These are phyloP conservation scores for Metschnikowia lachancei DNA, from an alignment of 805 yeast species.

Conservation along the genomic window DNA sequence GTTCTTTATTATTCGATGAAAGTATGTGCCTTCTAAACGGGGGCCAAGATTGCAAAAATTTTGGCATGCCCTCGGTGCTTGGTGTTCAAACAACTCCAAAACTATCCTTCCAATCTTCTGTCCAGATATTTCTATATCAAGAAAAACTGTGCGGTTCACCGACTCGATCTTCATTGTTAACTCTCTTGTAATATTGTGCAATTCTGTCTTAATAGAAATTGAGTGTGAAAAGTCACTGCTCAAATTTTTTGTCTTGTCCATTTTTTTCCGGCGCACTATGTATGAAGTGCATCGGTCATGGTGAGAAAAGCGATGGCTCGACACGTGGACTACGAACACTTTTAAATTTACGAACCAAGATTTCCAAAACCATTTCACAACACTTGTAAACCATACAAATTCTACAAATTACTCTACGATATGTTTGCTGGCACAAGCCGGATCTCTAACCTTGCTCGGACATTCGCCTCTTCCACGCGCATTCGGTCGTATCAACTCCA, in stretches of 20 bases:
- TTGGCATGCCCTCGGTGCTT: constrained; percentile 56
- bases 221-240: neutral
- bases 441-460: neutral
- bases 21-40: constrained; percentile 44
- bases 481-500: constrained; percentile 20
- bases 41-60: constrained; percentile 47
- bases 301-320: neutral
- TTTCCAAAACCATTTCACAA: too few species aligned
- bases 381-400: too few species aligned
- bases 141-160: constrained; percentile 33
- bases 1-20: constrained; percentile 64
- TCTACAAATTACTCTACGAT: neutral
- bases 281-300: neutral
- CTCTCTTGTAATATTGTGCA: neutral
- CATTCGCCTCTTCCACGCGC: neutral
- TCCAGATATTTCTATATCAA: constrained; percentile 52
- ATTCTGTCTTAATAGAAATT: neutral
- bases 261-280: neutral
- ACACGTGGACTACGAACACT: too few species aligned
- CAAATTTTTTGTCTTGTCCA: neutral
- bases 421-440: neutral
- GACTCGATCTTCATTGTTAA: constrained; percentile 31
- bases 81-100: constrained; percentile 43
- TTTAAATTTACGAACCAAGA: too few species aligned
- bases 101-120: constrained; percentile 58